Evolutionary conservation across 2,329 filamentous ascomycete species (phyloP).

Genomic region (Paramyrothecium roridum): DNA sequence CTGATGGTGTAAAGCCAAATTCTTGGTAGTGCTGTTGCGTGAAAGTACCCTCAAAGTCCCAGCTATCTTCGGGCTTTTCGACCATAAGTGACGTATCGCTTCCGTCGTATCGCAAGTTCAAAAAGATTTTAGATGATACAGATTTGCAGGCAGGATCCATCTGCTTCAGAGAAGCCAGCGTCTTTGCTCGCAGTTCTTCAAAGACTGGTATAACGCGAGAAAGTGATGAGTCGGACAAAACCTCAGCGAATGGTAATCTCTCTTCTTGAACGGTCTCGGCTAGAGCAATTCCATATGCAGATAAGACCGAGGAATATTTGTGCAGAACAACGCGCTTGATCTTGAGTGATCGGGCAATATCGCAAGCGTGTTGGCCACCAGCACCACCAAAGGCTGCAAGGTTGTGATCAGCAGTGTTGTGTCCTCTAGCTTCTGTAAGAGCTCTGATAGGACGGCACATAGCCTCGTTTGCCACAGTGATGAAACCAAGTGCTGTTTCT

Average conservation of each 20-base stretch:
- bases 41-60: slow-evolving; percentile 66
- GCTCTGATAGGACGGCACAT: slow-evolving; percentile 32
- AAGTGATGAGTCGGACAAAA: slow-evolving; percentile 9
- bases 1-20: slow-evolving; percentile 59
- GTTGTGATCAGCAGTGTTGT: slow-evolving; percentile 29
- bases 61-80: slow-evolving; percentile 13
- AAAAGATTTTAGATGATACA: slow-evolving; percentile 15
- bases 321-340: slow-evolving; percentile 38
- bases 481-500: slow-evolving; percentile 34
- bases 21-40: slow-evolving; percentile 69
- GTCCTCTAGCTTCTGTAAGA: slow-evolving; percentile 31
- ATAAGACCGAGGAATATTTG: slow-evolving; percentile 39
- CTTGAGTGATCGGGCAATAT: slow-evolving; percentile 33
- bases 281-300: slow-evolving; percentile 39
- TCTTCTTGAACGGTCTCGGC: slow-evolving; percentile 38
- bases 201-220: not conserved
- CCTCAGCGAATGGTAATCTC: slow-evolving; percentile 26
- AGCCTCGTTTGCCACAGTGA: slow-evolving; percentile 31
- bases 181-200: too few relatives aligned
- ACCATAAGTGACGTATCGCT: slow-evolving; percentile 38
- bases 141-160: too few relatives aligned
- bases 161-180: not conserved
- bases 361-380: slow-evolving; percentile 37
- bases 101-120: slow-evolving; percentile 41
- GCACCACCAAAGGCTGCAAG: slow-evolving; percentile 30